Conservation (phyloP, 805 yeast species). For the Wickerhamiella musiphila region DNA sequence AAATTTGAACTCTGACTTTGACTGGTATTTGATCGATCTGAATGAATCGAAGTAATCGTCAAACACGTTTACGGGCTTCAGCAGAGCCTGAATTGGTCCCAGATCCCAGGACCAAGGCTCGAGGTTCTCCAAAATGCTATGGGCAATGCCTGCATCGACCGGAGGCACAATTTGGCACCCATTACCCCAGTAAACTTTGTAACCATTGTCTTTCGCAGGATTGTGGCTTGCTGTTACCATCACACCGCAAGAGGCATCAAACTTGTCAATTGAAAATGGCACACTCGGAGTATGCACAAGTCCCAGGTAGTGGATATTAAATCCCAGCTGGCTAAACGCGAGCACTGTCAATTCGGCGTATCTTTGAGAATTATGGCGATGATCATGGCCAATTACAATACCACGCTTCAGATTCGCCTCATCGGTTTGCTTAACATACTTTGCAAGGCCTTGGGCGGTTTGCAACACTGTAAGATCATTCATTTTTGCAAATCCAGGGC, state of each 20-base stretch:
- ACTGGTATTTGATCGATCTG: too few species aligned
- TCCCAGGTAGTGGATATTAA: constrained; percentile 37
- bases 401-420: constrained; percentile 22
- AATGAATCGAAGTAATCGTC: constrained; percentile 2
- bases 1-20: constrained; percentile 19
- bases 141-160: constrained; percentile 59
- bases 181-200: constrained; percentile 81
- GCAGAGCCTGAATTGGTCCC: not conserved
- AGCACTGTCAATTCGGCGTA: constrained; percentile 70
- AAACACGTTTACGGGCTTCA: not conserved
- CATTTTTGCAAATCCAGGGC: constrained; percentile 79
- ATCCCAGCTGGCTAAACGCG: constrained; percentile 51
- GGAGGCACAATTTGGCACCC: constrained; percentile 97
- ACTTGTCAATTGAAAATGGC: constrained; percentile 62
- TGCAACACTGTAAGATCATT: constrained; percentile 78
- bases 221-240: constrained; percentile 47
- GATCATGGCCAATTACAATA: constrained; percentile 82
- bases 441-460: constrained; percentile 40
- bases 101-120: constrained; percentile 40
- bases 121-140: constrained; percentile 40
- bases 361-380: constrained; percentile 58
- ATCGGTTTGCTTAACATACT: constrained; percentile 19
- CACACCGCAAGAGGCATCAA: constrained; percentile 58
- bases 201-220: constrained; percentile 57
- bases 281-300: constrained; percentile 76